A percentile compares a stretch with the other conserved stretches of the same genome.
Evolutionary conservation across 1,139 yeast genomes (phyloP).

Genomic region (Geotrichum phurueaensis): DNA sequence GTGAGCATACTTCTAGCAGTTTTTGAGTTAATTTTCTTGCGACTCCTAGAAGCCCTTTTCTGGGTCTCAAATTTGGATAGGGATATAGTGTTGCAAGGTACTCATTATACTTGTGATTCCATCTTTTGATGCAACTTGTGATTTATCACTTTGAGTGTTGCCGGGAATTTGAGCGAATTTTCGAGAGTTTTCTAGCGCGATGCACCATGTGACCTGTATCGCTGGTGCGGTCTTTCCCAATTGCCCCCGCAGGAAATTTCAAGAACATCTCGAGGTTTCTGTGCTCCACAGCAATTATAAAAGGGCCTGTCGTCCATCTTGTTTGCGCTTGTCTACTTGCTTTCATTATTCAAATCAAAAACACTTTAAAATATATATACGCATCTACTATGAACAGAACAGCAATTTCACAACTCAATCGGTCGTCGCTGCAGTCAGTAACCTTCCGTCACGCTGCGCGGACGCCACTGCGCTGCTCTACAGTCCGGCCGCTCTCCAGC

Average conservation of each 20-base stretch:
- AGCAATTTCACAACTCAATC: neutral
- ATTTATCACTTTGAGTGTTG: neutral
- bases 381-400: constrained; percentile 1
- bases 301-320: neutral
- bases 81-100: neutral
- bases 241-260: neutral
- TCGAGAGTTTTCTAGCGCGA: neutral
- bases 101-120: neutral
- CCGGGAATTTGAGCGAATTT: neutral
- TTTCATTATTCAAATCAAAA: neutral
- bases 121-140: neutral
- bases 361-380: neutral
- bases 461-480: neutral
- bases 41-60: no score
- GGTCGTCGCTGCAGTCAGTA: neutral
- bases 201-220: neutral
- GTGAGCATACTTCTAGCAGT: no score
- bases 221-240: neutral
- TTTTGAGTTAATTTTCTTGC: no score
- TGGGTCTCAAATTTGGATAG: neutral
- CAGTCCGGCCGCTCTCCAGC: neutral
- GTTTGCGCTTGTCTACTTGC: neutral
- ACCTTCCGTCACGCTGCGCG: neutral
- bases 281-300: neutral
- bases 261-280: neutral